A percentile compares a stretch with the other conserved stretches of the same genome.
Evolutionary conservation across 2,329 filamentous ascomycete genomes (phyloP).

Genomic region (Aspergillus hortae): DNA sequence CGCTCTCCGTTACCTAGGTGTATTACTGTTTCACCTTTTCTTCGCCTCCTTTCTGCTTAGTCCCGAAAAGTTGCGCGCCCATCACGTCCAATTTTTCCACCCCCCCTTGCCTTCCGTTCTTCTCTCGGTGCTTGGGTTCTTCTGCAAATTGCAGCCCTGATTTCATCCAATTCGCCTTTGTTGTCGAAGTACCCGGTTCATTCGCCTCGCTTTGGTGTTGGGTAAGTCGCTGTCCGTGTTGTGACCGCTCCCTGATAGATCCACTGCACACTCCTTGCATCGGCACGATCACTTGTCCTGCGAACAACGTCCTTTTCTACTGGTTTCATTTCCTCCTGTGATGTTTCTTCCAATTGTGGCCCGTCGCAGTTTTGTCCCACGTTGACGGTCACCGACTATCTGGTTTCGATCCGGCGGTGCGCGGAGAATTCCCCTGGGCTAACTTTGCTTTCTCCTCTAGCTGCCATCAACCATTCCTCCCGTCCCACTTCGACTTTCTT

Average conservation of each 20-base stretch:
- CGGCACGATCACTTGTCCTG: slow-evolving; percentile 8
- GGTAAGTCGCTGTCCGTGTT: background rate
- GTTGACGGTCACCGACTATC: slow-evolving; percentile 9
- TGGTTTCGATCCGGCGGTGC: slow-evolving; percentile 7
- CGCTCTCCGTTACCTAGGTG: slow-evolving; percentile 7
- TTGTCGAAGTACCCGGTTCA: background rate
- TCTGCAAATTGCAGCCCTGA: slow-evolving; percentile 9
- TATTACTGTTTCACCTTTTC: slow-evolving; percentile 15
- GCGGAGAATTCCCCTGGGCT: slow-evolving; percentile 8
- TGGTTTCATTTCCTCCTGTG: slow-evolving; percentile 3
- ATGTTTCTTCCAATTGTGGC: slow-evolving; percentile 6
- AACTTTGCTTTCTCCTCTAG: background rate
- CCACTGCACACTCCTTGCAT: slow-evolving; percentile 17
- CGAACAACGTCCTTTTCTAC: background rate
- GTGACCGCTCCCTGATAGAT: slow-evolving; percentile 3
- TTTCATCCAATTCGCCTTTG: slow-evolving; percentile 8
- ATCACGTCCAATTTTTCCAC: slow-evolving; percentile 12
- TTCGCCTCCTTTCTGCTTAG: slow-evolving; percentile 19
- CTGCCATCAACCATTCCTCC: slow-evolving; percentile 8
- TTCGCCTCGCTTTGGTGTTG: background rate
- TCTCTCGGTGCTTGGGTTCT: slow-evolving; percentile 9
- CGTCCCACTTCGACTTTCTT: slow-evolving; percentile 7
- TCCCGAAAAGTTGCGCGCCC: slow-evolving; percentile 12
- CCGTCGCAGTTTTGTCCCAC: slow-evolving; percentile 10
- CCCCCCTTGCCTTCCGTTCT: slow-evolving; percentile 12